Base-by-base conservation (phyloP, 148 eudicot species). In the Silene latifolia region DNA sequence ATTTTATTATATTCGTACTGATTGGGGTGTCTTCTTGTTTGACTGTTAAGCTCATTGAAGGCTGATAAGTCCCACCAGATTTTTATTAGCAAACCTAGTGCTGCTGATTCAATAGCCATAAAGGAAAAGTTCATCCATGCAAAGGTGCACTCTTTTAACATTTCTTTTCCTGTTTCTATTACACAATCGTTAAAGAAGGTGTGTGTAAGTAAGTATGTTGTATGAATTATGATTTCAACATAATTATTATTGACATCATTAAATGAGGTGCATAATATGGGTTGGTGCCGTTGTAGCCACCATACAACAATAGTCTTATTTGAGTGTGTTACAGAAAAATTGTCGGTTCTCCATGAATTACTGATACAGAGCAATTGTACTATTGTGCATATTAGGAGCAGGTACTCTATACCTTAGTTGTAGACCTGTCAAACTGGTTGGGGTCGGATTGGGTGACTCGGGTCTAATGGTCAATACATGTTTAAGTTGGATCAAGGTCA, bases 41-140 rank as follows among this genome's bases (percentile, higher is more conserved):
- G 76, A 67, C 80, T 9, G 39, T 87, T 84, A 86, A 94, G 98
- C 80, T 87, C 87, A 65, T 84, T 85, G 79, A 82, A 85, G 83
- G 74, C 91, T 83, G 92, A 88, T 76, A 90, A 84, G 68, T 83
- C 87, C 7, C 89, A 91, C 74, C 83, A 86, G 76, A 81, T 80
- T 75, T 89, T 83, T 78, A 80, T 88, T 60, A 87, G 89, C 78
- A 94, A 94, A 82, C 98, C 98, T 72, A 88, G 83, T 76, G 89
- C 86, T 69, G 79, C 88, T 46, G 98, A 94, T 89, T 85, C 98
- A 59, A 94, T 94, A 75, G 82, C 97, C 35, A 81, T 87, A 23
- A 94, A 94, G 84, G 98, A 94, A 82, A 92, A 94, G 80, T 94
- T 94, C 82, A 94, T 94, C 81, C 97, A 94, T 82, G 97, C 93